Evolutionary conservation across 371 early-diverging fungal genomes (phyloP).

Genomic region (Fennellomyces sp.): DNA sequence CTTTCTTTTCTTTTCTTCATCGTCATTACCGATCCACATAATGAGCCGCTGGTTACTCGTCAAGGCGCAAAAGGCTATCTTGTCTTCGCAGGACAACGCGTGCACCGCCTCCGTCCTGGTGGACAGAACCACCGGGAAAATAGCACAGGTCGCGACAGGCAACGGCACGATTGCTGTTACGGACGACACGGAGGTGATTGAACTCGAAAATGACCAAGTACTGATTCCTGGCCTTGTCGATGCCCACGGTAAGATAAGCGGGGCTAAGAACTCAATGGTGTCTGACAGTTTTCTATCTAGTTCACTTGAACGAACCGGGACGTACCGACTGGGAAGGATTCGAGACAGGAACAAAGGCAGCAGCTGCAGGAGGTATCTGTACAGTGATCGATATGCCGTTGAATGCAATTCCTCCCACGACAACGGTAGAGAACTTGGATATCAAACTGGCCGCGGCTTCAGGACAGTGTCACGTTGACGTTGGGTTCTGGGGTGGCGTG

Average conservation of each 20-base stretch:
- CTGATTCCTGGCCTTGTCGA: slow-evolving; percentile 80
- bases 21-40: too few relatives aligned
- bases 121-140: slow-evolving; percentile 53
- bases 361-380: slow-evolving; percentile 81
- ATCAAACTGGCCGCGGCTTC: slow-evolving; percentile 68
- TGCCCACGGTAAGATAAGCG: slow-evolving; percentile 59
- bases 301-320: slow-evolving; percentile 84
- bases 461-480: slow-evolving; percentile 77
- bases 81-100: slow-evolving; percentile 41
- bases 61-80: slow-evolving; percentile 44
- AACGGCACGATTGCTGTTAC: slow-evolving; percentile 9
- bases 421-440: slow-evolving; percentile 68
- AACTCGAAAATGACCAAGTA: slow-evolving; percentile 49
- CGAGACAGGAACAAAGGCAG: slow-evolving; percentile 79
- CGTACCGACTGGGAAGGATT: slow-evolving; percentile 88
- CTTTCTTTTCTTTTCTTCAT: not conserved
- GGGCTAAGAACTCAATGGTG: not conserved
- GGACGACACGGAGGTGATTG: slow-evolving; percentile 22
- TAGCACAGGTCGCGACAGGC: slow-evolving; percentile 42
- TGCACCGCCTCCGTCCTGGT: slow-evolving; percentile 52
- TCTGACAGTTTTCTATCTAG: slow-evolving; percentile 25
- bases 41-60: too few relatives aligned
- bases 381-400: slow-evolving; percentile 88
- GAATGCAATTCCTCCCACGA: slow-evolving; percentile 85
- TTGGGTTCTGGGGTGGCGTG: slow-evolving; percentile 83